Evolutionary conservation across 352 stramenopile species (phyloP), one percentile per base, ranked within the genome.

Genomic region (Phytophthora idaei): DNA sequence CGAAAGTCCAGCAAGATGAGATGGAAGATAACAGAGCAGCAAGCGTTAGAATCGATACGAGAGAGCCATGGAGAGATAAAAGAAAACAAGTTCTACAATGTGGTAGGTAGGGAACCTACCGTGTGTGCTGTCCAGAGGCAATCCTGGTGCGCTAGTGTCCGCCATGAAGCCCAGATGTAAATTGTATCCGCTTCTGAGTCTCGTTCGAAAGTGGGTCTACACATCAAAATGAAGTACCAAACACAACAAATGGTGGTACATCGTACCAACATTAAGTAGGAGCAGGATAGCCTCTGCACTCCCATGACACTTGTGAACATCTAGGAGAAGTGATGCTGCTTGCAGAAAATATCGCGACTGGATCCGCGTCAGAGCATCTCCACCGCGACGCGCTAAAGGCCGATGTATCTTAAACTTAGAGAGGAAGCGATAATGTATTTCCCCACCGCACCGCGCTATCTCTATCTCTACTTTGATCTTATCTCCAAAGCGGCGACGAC

Each of bases 61-160:
- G 12, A 66, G 5, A 36, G 17, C 11, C 25, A 67, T 37, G 39
- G 14, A 29, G 0, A 55, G n/a, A 45, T 41, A 66, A 54, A 55
- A 29, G 27, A 61, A 32, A 48, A 11, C 25, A 4, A 32, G 29
- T 4, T 25, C n/a, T 48, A 61, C 11, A 25, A 64, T 39, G 28
- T 53, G 36, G 46, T 25, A 59, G 7, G 27, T 5, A 45, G 53
- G 57, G 44, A 39, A 61, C 58, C 42, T 39, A 76, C 69, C 69
- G 31, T 69, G 54, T 14, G 69, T 73, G 29, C 41, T 64, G 32
- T 73, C 54, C 5, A 76, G 54, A 48, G 69, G 64, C 25, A 69
- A 46, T 3, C 39, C 32, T 28, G 50, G 42, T 32, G 57, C 69
- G 34, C 52, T 73, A 44, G 36, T 58, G 54, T 76, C 69, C 58